Conservation (phyloP, 495 filamentous ascomycete species). For the Trichoderma parareesei region DNA sequence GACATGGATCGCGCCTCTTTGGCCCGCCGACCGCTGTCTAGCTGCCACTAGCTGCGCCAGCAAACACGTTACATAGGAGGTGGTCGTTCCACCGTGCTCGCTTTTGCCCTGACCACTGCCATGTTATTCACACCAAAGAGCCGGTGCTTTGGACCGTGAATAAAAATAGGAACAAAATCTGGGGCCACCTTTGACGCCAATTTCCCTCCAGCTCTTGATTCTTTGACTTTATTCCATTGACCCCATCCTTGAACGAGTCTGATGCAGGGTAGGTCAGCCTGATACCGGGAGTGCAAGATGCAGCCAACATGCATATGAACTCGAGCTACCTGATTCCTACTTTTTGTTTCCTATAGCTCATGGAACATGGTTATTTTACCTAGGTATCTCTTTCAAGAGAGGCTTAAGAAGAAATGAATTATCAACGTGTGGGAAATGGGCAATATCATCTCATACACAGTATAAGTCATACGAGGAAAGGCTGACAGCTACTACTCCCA, state of each 20-base stretch:
- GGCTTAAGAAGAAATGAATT: neutral
- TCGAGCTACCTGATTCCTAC: too few relatives aligned
- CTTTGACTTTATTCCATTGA: neutral
- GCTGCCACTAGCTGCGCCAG: neutral
- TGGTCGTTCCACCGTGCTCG: too few relatives aligned
- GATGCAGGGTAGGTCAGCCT: neutral
- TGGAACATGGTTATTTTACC: too few relatives aligned
- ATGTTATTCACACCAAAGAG: neutral
- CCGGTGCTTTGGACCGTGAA: neutral
- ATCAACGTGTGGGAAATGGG: too few relatives aligned
- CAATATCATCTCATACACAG: too few relatives aligned
- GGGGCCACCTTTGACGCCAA: neutral
- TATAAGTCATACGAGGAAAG: too few relatives aligned
- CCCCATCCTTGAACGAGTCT: neutral
- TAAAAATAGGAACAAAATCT: slow-evolving; percentile 8
- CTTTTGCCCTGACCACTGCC: neutral
- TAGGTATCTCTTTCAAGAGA: neutral
- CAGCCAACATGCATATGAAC: neutral
- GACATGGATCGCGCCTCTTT: neutral
- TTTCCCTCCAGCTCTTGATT: neutral
- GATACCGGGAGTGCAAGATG: neutral
- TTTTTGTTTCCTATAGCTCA: too few relatives aligned
- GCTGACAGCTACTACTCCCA: too few relatives aligned
- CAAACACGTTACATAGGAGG: neutral
- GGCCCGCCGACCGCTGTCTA: neutral